phyloP scores from a whole-genome alignment of 176 grass and related monocot species.

The Alopecurus myosuroides region DNA sequence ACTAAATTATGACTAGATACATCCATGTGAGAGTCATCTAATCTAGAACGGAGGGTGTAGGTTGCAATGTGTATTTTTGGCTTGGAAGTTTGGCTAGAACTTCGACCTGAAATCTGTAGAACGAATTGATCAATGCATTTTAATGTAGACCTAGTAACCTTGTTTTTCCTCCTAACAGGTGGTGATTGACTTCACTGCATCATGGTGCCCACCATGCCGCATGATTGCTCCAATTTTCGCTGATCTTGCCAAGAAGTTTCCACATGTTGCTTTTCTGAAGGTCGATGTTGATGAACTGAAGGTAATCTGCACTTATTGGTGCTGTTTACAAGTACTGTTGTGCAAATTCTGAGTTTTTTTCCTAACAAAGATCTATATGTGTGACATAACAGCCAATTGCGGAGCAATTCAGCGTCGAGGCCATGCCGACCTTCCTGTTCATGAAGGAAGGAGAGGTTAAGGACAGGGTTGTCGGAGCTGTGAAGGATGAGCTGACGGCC shows the following conservation, averaged over 20 bases:
- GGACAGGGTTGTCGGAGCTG: constrained; percentile 48
- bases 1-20: too few relatives aligned
- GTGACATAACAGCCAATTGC: constrained; percentile 44
- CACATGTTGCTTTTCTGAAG: constrained; percentile 53
- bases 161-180: constrained; percentile 30
- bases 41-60: too few relatives aligned
- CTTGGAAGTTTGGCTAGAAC: neutral
- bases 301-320: constrained; percentile 1
- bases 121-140: neutral
- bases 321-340: neutral
- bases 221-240: constrained; percentile 47
- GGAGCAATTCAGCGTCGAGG: constrained; percentile 43
- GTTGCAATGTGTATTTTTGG: neutral
- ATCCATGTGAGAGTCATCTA: too few relatives aligned
- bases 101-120: neutral
- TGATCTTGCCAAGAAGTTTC: constrained; percentile 50
- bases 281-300: constrained; percentile 74
- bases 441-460: constrained; percentile 53
- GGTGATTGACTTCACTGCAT: constrained; percentile 65
- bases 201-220: constrained; percentile 57
- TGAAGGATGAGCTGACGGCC: constrained; percentile 32
- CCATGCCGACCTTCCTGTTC: constrained; percentile 72
- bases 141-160: too few relatives aligned
- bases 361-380: neutral
- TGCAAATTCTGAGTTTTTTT: neutral